These are phyloP conservation scores for Sporothrix euskadiensis DNA, from an alignment of 2,329 filamentous ascomycete genomes.

Conservation along the genomic window DNA sequence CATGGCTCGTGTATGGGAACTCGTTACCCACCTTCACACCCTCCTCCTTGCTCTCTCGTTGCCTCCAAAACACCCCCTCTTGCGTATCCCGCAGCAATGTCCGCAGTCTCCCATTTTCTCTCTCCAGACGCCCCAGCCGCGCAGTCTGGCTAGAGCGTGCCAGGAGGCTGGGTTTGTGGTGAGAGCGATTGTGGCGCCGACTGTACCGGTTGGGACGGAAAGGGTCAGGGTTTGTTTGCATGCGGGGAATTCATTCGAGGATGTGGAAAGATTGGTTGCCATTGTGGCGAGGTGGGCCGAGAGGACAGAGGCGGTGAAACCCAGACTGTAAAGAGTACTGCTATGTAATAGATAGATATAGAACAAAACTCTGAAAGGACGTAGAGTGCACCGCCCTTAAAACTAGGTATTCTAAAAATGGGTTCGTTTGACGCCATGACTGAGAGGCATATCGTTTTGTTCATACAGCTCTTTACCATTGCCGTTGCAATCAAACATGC, in stretches of 20 bases:
- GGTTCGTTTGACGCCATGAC: too few relatives aligned
- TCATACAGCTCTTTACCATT: too few relatives aligned
- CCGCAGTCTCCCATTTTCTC: not conserved
- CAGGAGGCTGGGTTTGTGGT: slow-evolving; percentile 61
- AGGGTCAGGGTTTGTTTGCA: slow-evolving; percentile 56
- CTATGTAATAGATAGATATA: too few relatives aligned
- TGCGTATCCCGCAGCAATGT: not conserved
- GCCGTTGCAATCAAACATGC: too few relatives aligned
- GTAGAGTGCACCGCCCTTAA: too few relatives aligned
- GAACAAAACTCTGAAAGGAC: too few relatives aligned
- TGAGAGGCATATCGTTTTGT: too few relatives aligned
- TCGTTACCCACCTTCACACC: not conserved
- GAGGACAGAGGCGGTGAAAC: not conserved
- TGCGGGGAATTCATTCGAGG: not conserved
- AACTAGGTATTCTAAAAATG: too few relatives aligned
- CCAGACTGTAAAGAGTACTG: not conserved
- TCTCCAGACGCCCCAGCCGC: slow-evolving; percentile 55
- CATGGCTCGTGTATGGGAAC: not conserved
- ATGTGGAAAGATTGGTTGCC: not conserved
- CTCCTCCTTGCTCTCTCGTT: not conserved
- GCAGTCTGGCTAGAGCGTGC: slow-evolving; percentile 60
- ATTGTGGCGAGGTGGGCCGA: not conserved
- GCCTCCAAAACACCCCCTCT: not conserved
- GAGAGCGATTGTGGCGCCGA: slow-evolving; percentile 67
- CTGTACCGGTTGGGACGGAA: slow-evolving; percentile 63